These are phyloP conservation scores for Rhizopus delemar DNA, from an alignment of 371 early-diverging fungal genomes.

Conservation along the genomic window DNA sequence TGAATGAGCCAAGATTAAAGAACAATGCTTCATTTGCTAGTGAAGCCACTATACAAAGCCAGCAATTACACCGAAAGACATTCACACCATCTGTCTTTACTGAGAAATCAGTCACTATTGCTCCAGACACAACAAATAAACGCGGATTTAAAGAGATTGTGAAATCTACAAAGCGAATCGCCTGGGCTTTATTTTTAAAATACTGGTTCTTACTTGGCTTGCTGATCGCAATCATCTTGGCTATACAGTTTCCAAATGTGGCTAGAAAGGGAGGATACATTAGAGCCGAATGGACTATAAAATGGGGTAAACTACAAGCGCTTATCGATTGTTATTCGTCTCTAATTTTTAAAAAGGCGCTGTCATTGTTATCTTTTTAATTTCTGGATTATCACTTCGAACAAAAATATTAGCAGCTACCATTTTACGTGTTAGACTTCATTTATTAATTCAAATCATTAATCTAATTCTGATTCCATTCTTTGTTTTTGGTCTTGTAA, in stretches of 20 bases:
- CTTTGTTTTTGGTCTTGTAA: conserved; percentile 62
- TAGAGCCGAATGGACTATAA: conserved; percentile 60
- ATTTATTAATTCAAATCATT: conserved; percentile 65
- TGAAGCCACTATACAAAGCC: conserved; percentile 20
- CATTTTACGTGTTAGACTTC: conserved; percentile 60
- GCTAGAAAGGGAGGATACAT: conserved; percentile 65
- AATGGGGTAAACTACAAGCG: conserved; percentile 53
- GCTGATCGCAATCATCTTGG: conserved; percentile 56
- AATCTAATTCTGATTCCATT: conserved; percentile 66
- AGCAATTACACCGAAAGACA: conserved; percentile 4
- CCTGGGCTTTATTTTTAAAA: conserved; percentile 23
- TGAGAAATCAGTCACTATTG: conserved; percentile 24
- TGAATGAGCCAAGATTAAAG: conserved; percentile 30
- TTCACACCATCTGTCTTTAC: conserved; percentile 21
- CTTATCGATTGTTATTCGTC: background rate
- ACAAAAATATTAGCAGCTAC: conserved; percentile 62
- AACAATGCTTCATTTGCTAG: conserved; percentile 29
- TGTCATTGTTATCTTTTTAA: conserved; percentile 69
- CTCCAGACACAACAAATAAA: conserved; percentile 5
- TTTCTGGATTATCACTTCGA: conserved; percentile 72
- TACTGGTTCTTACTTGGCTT: conserved; percentile 59
- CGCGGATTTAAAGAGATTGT: conserved; percentile 23
- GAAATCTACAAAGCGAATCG: conserved; percentile 4
- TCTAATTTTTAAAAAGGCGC: conserved; percentile 37
- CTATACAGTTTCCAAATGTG: conserved; percentile 56